phyloP scores from a whole-genome alignment of 2,329 filamentous ascomycete genomes.

The Coleophoma crateriformis region DNA sequence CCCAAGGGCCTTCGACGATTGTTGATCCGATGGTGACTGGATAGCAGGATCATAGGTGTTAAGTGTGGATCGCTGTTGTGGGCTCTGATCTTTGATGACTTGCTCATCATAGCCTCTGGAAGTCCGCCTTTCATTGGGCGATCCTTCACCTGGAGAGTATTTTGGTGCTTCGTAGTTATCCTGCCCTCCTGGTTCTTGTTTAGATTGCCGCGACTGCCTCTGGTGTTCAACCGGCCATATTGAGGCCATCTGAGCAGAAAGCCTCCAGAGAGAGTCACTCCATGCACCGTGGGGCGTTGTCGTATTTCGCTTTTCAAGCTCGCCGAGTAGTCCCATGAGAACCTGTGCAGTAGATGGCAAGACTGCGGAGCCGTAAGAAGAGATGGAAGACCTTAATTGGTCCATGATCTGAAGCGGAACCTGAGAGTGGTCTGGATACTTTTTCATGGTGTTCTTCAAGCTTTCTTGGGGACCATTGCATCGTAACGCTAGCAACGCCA shows the following conservation, averaged over 20 bases:
- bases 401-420: not conserved
- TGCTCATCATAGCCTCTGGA: not conserved
- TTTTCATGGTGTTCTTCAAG: not conserved
- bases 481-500: not conserved
- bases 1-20: not conserved
- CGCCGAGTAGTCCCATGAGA: not conserved
- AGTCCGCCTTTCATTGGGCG: not conserved
- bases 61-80: not conserved
- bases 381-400: not conserved
- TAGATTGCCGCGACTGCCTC: not conserved
- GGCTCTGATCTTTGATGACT: not conserved
- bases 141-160: not conserved
- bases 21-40: not conserved
- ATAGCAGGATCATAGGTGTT: not conserved
- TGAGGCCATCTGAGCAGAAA: not conserved
- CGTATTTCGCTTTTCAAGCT: not conserved
- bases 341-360: not conserved
- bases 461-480: not conserved
- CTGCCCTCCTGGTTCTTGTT: not conserved
- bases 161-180: too few relatives aligned
- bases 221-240: not conserved
- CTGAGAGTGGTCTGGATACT: not conserved
- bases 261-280: not conserved
- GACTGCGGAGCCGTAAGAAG: not conserved
- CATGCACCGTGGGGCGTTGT: not conserved